Percentiles rank a stretch among this genome's conserved stretches.
These are phyloP conservation scores for Tetramitus jugosus DNA, from an alignment of 208 protist species.

Conservation along the genomic window DNA sequence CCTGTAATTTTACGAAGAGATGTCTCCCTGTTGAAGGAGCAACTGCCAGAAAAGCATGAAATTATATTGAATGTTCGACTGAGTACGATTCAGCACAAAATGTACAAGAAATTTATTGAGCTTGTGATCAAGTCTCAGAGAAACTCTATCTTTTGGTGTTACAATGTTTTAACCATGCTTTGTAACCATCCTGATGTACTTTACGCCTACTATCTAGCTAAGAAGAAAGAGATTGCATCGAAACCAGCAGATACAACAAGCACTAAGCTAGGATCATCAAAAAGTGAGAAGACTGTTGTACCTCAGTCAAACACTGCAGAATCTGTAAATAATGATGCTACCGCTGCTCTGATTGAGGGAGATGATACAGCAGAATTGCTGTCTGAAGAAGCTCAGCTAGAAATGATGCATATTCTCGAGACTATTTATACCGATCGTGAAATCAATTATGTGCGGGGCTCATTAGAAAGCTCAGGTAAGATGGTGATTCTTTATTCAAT, in stretches of 20 bases:
- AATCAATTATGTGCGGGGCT: background rate
- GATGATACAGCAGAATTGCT: background rate
- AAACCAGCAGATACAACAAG: background rate
- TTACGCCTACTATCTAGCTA: background rate
- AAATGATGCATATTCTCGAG: background rate
- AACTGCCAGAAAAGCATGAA: background rate
- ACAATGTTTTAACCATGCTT: background rate
- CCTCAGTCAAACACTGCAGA: background rate
- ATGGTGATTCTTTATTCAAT: background rate
- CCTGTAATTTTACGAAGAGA: background rate
- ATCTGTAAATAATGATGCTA: background rate
- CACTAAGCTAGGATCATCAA: no score
- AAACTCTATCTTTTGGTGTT: background rate
- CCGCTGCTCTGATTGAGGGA: background rate
- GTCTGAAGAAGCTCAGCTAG: background rate
- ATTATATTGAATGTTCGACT: background rate
- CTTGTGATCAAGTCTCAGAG: background rate
- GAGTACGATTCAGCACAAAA: background rate
- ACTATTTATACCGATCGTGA: no score
- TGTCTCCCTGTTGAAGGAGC: background rate
- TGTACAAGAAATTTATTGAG: background rate
- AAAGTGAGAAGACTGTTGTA: background rate
- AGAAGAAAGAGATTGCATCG: background rate
- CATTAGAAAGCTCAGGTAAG: background rate
- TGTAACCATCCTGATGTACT: slow-evolving; percentile 15